Conservation (phyloP, 371 early-diverging fungal genomes). For the Apophysomyces sp. region DNA sequence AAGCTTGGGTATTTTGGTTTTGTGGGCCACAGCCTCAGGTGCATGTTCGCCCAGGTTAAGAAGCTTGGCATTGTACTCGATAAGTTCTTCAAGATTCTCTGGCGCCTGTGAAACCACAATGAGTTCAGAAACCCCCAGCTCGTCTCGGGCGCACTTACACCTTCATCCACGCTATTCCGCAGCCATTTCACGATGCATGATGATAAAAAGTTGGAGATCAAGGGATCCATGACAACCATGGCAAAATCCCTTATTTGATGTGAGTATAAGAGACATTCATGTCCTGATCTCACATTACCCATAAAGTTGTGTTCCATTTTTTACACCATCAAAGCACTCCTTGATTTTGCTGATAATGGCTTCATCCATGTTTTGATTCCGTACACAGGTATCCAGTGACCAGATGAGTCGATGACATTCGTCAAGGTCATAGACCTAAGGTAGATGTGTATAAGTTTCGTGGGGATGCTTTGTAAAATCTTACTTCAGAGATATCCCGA, state of each 20-base stretch:
- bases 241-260: slow-evolving; percentile 52
- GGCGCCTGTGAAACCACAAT: slow-evolving; percentile 7
- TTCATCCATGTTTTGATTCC: slow-evolving; percentile 66
- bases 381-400: slow-evolving; percentile 69
- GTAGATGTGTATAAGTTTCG: not conserved
- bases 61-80: slow-evolving; percentile 51
- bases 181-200: slow-evolving; percentile 37
- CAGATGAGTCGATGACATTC: slow-evolving; percentile 63
- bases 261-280: not conserved
- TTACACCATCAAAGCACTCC: slow-evolving; percentile 63
- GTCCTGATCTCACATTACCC: slow-evolving; percentile 48
- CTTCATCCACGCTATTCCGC: slow-evolving; percentile 32
- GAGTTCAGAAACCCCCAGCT: too few relatives aligned
- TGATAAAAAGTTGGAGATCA: slow-evolving; percentile 55
- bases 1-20: slow-evolving; percentile 34
- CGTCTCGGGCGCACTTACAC: too few relatives aligned
- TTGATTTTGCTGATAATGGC: slow-evolving; percentile 62
- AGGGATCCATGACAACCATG: slow-evolving; percentile 62
- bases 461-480: not conserved
- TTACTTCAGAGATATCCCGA: slow-evolving; percentile 46
- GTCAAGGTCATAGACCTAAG: slow-evolving; percentile 50
- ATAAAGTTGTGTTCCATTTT: slow-evolving; percentile 53
- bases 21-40: slow-evolving; percentile 26
- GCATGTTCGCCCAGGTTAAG: slow-evolving; percentile 60
- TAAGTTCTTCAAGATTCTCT: slow-evolving; percentile 32